phyloP scores from a whole-genome alignment of 768 basidiomycete genomes.

The Sarcodon aspratus region DNA sequence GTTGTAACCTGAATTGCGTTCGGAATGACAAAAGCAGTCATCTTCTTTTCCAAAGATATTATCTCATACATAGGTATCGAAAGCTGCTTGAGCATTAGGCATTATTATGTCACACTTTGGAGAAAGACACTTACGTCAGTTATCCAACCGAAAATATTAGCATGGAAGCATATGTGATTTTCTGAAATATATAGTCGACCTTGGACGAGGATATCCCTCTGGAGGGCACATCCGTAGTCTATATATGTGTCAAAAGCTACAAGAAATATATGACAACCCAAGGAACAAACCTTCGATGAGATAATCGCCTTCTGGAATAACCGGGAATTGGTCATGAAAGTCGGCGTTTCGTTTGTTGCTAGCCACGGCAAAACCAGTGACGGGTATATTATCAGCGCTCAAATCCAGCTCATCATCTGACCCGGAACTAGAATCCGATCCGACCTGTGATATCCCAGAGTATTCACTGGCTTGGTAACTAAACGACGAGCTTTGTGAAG shows the following conservation, averaged over 20 bases:
- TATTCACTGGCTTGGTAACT: constrained; percentile 6
- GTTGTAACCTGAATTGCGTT: constrained; percentile 92
- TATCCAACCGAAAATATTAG: constrained; percentile 98
- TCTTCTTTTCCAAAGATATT: constrained; percentile 82
- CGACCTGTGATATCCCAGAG: constrained; percentile 12
- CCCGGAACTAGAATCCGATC: constrained; percentile 6
- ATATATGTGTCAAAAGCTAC: background rate
- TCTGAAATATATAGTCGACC: constrained; percentile 95
- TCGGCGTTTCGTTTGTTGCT: constrained; percentile 91
- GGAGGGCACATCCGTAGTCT: constrained; percentile 98
- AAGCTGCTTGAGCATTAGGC: constrained; percentile 34
- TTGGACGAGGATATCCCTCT: constrained; percentile 94
- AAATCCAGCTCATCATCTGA: constrained; percentile 16
- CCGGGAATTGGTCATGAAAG: constrained; percentile 89
- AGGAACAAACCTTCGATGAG: constrained; percentile 80
- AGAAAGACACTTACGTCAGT: constrained; percentile 60
- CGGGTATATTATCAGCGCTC: constrained; percentile 71
- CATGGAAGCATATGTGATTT: constrained; percentile 98
- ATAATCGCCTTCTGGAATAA: constrained; percentile 90
- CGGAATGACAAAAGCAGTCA: constrained; percentile 96
- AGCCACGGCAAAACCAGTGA: constrained; percentile 95
- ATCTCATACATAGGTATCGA: constrained; percentile 85
- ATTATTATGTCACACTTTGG: background rate
- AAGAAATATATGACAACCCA: background rate
- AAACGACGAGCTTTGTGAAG: constrained; percentile 9